A percentile compares a stretch with the other conserved stretches of the same genome.
phyloP scores from a whole-genome alignment of 306 rosid species.

The Medicago truncatula region DNA sequence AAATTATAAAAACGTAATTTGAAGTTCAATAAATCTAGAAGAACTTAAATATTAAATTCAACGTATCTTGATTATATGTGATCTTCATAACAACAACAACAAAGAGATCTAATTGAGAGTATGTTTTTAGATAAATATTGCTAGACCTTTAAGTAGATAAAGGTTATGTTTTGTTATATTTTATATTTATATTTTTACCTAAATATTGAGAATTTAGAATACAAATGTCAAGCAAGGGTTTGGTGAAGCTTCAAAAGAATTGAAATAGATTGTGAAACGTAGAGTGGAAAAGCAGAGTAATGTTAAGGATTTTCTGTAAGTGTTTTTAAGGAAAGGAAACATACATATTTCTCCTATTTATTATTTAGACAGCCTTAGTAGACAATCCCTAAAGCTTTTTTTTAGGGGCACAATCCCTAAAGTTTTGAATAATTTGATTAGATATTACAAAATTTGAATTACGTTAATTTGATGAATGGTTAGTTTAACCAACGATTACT shows the following conservation, averaged over 20 bases:
- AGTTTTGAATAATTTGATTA: neutral
- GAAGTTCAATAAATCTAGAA: neutral
- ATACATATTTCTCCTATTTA: no score
- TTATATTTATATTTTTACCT: neutral
- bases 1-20: no score
- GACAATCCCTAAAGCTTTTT: no score
- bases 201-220: neutral
- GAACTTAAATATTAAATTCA: neutral
- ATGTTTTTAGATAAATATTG: neutral
- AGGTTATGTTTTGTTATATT: neutral
- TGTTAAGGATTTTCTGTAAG: neutral
- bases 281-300: neutral
- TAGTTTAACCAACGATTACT: neutral
- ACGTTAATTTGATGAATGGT: neutral
- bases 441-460: neutral
- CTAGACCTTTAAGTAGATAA: neutral
- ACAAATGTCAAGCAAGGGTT: neutral
- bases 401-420: neutral
- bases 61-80: neutral
- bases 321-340: neutral
- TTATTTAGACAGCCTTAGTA: neutral
- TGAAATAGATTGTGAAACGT: neutral
- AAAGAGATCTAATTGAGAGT: neutral
- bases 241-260: neutral
- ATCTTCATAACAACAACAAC: conserved; percentile 5